phyloP scores from a whole-genome alignment of 1,284 basidiomycete genomes.

The Tremellales sp. region DNA sequence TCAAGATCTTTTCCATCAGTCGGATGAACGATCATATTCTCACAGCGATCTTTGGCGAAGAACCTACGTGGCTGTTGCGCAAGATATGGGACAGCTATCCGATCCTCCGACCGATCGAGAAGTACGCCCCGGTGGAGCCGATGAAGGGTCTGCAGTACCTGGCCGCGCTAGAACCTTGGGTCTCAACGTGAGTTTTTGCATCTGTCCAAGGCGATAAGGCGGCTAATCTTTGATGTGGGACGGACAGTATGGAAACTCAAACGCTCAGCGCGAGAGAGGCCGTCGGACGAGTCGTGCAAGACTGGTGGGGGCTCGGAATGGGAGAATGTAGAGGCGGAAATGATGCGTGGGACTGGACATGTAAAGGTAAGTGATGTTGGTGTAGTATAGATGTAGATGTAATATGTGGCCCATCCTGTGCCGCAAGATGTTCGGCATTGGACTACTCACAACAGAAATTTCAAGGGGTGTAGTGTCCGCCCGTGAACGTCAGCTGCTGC shows the following conservation, averaged over 20 bases:
- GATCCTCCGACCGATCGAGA: slow-evolving; percentile 59
- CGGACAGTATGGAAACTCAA: slow-evolving; percentile 75
- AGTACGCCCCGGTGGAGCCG: slow-evolving; percentile 72
- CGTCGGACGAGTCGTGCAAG: slow-evolving; percentile 68
- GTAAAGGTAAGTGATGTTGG: slow-evolving; percentile 19
- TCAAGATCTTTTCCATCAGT: slow-evolving; percentile 81
- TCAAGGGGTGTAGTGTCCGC: no score
- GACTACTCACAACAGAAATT: no score
- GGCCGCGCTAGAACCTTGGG: slow-evolving; percentile 79
- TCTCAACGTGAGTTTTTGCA: slow-evolving; percentile 41
- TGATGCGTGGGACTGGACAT: slow-evolving; percentile 46
- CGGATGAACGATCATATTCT: slow-evolving; percentile 53
- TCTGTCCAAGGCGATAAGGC: slow-evolving; percentile 11
- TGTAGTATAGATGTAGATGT: no score
- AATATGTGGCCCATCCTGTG: no score
- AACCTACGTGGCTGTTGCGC: slow-evolving; percentile 75
- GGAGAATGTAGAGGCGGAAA: slow-evolving; percentile 38
- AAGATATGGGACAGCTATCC: slow-evolving; percentile 61
- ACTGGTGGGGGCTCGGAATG: slow-evolving; percentile 55
- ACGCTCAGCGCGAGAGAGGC: slow-evolving; percentile 78
- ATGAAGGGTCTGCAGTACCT: slow-evolving; percentile 77
- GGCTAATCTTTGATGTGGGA: slow-evolving; percentile 60
- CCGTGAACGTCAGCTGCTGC: no score
- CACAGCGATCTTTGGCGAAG: slow-evolving; percentile 54
- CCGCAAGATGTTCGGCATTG: no score